Evolutionary conservation across 345 rosid genomes (phyloP), one percentile per base, ranked within the genome.

Genomic region (Eucalyptus pumila): DNA sequence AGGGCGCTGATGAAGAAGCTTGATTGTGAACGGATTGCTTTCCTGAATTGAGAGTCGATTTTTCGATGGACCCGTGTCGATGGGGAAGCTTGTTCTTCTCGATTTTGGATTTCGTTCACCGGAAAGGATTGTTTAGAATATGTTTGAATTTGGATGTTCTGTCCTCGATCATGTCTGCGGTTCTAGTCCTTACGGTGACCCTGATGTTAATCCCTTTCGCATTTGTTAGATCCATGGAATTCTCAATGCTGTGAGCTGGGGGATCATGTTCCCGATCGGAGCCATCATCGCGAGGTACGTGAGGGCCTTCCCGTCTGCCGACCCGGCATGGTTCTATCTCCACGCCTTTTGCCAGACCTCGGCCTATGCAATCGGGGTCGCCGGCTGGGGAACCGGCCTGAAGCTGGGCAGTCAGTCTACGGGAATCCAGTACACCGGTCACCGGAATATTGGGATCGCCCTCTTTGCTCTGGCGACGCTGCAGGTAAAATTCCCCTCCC

Each of bases 361-460:
- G 34, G 99, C 94, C 40, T 97, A 96, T 52, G 94, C 87, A 45
- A 91, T 97, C 27, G 99, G 99, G 14, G 97, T 95, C 86, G 95
- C 99, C 45, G 99, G 99, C 7, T 97, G 98, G 99, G 96, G 91
- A 87, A 96, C 96, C 24, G 98, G 99, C n/a, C 87, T 97, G 58
- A 96, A 96, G 90, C 97, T 97, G n/a, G 98, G 99, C 30, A 88
- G 92, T 17, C 94, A 97, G 90, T 96, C 98, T 8, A 30, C 88
- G 10, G 97, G 95, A 14, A 40, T 94, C 42, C 85, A 51, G 5
- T 94, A 42, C 83, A 13, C 90, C 2, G 23, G 11, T 51, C 99
- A 97, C 87, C 94, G 98, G 40, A 92, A 93, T 40, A 94, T 97
- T 11, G 99, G 99, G 72, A 95, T 96, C 21, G 91, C 96, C 65